Base-by-base conservation (phyloP, 2,329 filamentous ascomycete species). In the Emergomyces pasteurianus region DNA sequence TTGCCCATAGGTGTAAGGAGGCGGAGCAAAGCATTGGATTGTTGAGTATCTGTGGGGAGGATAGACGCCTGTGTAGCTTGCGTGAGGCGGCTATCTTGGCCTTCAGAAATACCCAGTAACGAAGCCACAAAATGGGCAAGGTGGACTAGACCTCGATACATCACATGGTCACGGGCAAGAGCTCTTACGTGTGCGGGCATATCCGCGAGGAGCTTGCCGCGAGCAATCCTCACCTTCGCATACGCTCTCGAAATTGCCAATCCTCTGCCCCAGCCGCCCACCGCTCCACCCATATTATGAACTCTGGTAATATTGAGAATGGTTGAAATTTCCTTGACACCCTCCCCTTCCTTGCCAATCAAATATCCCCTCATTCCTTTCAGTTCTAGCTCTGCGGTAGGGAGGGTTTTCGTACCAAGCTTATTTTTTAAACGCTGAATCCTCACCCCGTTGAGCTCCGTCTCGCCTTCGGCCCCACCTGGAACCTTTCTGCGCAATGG, bases 391-490 rank as follows among this genome's bases (percentile, higher is more conserved):
- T 91, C 87, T 0, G 87, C 88, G 0, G 88, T 90, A 0, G 88
- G 87, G 0, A 91, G 75, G 0, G 84, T 79, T 54, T 82, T 82
- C 0, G 87, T 90, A 31, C 87, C 88, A 2, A 88, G 78, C 68
- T 90, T 91, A 70, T 83, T 82, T 74, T 91, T 90, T 18, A 91
- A 75, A 0, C 87, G 80, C 61, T 86, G 83, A 64, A 90, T 87
- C 9, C 77, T 77, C 9, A 90, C 77, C 3, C 87, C 87, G 67
- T 90, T 90, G 16, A 86, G 77, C 58, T 82, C 79, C 49, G 63
- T 70, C 43, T 61, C 67, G 47, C 50, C 26, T 34, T 62, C 61
- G 43, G 53, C 46, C 9, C 16, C 47, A 14, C 61, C 61, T 36
- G 59, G 58, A 50, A 69, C 65, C 36, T 65, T 67, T 49, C 79